A percentile compares a stretch with the other conserved stretches of the same genome.
These are phyloP conservation scores for Claviceps purpurea DNA, from an alignment of 2,329 filamentous ascomycete species.

Conservation along the genomic window DNA sequence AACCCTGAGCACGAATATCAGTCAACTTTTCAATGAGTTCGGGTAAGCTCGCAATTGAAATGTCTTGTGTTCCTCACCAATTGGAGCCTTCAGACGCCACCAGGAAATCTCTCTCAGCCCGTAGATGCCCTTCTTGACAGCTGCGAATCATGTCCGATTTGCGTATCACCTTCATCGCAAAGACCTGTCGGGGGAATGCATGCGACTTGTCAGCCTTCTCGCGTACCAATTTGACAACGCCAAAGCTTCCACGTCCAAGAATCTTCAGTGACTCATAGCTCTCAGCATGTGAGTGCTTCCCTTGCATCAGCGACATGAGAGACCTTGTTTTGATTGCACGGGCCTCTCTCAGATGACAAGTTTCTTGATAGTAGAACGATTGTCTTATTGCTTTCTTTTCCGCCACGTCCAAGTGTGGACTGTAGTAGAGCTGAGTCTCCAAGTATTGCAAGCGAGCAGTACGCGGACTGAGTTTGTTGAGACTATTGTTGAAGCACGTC, in stretches of 20 bases:
- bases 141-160: constrained; percentile 89
- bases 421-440: constrained; percentile 40
- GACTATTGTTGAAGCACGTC: constrained; percentile 63
- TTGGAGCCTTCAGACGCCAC: constrained; percentile 76
- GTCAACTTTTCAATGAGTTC: background rate
- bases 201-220: constrained; percentile 35
- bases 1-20: constrained; percentile 38
- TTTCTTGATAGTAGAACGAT: constrained; percentile 55
- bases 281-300: constrained; percentile 10
- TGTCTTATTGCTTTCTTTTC: constrained; percentile 41
- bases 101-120: constrained; percentile 83
- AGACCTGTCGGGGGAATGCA: constrained; percentile 42
- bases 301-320: constrained; percentile 5
- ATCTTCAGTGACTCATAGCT: constrained; percentile 68
- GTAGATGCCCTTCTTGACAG: constrained; percentile 81
- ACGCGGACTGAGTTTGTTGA: constrained; percentile 30
- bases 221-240: constrained; percentile 74
- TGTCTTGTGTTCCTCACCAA: constrained; percentile 37
- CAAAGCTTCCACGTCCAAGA: constrained; percentile 88
- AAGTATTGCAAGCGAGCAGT: constrained; percentile 20
- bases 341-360: constrained; percentile 58
- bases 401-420: constrained; percentile 35
- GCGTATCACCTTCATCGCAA: constrained; percentile 93
- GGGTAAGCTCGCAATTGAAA: background rate
- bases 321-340: constrained; percentile 44